Evolutionary conservation across 495 filamentous ascomycete genomes (phyloP), one percentile per base, ranked within the genome.

Genomic region (Trichoderma virens): DNA sequence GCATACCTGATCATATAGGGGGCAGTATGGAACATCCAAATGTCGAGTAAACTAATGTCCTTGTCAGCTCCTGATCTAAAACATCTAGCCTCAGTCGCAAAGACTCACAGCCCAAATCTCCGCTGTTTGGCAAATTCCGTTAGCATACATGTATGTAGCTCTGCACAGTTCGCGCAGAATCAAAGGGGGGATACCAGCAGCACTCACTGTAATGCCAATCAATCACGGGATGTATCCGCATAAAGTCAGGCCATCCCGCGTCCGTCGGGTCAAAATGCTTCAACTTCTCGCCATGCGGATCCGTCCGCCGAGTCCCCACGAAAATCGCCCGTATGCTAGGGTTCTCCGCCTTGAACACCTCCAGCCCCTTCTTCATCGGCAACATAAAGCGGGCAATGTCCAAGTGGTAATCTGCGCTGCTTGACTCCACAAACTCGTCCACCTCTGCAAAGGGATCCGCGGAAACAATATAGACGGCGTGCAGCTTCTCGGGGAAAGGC

Each of bases 181-280:
- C 39, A 43, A 43, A 43, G 39, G 14, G 14, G 41, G 16, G 20
- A 51, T 5, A 30, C 4, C 25, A n/a, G 0, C 23, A 56, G 20
- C 18, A 56, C 51, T 27, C 27, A 56, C 51, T 56, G 77, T 97
- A 98, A 73, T 93, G 90, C 95, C 94, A 97, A 71, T 98, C 94
- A 70, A 98, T 91, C 9, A 98, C 89, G 0, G 94, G 94, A 77
- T 98, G 92, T 45, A 97, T 79, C 56, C 94, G 82, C 86, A 98
- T 92, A 70, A 98, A 97, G 63, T 81, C 75, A 28, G 94, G 95
- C 94, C 94, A 98, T 3, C 88, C 94, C 31, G 81, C 74, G 78
- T 98, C 94, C 5, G 94, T 98, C 62, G 76, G 79, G 71, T 95
- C 88, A 70, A 98, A 98, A 72, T 88, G 84, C 8, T 80, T 87